Conservation (phyloP, 352 stramenopile species). For the Globisporangium cylindrosporum region DNA sequence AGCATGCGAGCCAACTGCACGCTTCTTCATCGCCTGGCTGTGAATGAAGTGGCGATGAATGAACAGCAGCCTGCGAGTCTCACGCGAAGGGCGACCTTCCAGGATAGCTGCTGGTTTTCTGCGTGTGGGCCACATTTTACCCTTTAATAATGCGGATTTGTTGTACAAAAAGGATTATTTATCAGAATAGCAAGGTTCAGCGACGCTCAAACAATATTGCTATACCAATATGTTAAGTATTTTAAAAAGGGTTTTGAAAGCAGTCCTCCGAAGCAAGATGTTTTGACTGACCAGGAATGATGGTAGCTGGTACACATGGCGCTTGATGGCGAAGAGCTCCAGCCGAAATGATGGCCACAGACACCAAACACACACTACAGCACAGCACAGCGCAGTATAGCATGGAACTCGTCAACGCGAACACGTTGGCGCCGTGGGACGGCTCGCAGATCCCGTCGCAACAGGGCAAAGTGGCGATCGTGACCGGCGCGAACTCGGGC, state of each 20-base stretch:
- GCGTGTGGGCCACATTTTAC: not conserved
- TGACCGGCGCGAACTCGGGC: constrained; percentile 49
- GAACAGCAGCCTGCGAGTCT: not conserved
- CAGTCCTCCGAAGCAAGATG: not conserved
- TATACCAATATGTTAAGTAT: not conserved
- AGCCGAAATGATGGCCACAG: not conserved
- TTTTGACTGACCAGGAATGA: not conserved
- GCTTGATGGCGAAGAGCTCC: not conserved
- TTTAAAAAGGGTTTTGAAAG: not conserved
- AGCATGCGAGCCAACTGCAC: not conserved
- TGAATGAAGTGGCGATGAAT: not conserved
- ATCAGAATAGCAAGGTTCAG: no score
- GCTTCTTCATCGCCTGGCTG: constrained; percentile 16
- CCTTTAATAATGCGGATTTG: not conserved
- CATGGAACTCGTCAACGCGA: not conserved
- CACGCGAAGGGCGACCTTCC: not conserved
- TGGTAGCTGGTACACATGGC: not conserved
- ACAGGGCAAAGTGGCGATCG: constrained; percentile 35
- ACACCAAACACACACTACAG: not conserved
- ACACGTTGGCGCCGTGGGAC: constrained; percentile 16
- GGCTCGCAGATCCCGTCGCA: constrained; percentile 30
- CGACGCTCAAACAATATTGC: not conserved
- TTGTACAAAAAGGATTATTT: not conserved
- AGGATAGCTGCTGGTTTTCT: not conserved
- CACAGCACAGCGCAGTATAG: not conserved